Conservation (phyloP, 345 rosid species). For the Syzygium grande region DNA sequence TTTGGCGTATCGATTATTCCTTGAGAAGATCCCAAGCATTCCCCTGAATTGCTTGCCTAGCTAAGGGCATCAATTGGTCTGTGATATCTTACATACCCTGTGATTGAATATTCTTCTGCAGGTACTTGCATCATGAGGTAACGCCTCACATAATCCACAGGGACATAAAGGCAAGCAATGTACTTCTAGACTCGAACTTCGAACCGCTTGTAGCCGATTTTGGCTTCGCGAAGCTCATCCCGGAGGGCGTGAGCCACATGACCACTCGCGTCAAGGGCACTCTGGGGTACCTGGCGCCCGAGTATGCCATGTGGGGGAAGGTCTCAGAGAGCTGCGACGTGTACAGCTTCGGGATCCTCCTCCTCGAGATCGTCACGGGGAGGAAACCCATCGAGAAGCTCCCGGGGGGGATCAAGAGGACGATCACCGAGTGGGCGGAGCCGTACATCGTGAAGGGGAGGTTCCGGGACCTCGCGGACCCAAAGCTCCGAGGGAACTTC, state of each 20-base stretch:
- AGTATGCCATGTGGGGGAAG: constrained; percentile 79
- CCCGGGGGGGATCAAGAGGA: constrained; percentile 53
- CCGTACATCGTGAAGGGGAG: constrained; percentile 40
- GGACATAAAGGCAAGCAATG: constrained; percentile 36
- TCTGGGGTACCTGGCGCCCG: constrained; percentile 76
- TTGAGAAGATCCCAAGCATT: not conserved
- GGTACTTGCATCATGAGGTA: constrained; percentile 68
- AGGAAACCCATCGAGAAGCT: constrained; percentile 69
- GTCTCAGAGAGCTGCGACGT: constrained; percentile 84
- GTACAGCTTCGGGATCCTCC: constrained; percentile 77
- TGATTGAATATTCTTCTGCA: not conserved
- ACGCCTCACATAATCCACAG: constrained; percentile 46
- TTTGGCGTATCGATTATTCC: not conserved
- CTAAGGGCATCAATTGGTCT: not conserved
- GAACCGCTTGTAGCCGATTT: constrained; percentile 87
- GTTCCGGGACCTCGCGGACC: constrained; percentile 69
- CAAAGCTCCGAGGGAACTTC: constrained; percentile 49
- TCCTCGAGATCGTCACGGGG: constrained; percentile 65
- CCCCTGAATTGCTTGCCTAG: not conserved
- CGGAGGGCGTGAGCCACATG: constrained; percentile 74
- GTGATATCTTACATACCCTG: not conserved
- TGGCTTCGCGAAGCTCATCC: constrained; percentile 76
- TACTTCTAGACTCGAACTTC: constrained; percentile 64
- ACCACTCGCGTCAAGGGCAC: constrained; percentile 70
- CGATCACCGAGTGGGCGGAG: constrained; percentile 79